phyloP scores from a whole-genome alignment of 2,329 filamentous ascomycete genomes.

The Aspergillus niger region DNA sequence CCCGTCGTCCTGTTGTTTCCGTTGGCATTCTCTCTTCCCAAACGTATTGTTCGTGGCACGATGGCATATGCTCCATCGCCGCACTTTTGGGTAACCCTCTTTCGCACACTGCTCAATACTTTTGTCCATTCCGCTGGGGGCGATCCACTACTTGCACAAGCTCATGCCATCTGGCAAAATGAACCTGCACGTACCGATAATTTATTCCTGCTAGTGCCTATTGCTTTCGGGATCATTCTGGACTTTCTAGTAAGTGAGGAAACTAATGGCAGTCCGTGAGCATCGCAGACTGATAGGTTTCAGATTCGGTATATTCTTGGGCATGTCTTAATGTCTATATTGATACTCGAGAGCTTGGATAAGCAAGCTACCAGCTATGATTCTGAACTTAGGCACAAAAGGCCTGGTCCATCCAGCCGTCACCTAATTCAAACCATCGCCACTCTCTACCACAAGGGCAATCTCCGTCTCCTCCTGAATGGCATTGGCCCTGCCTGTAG shows the following conservation, averaged over 20 bases:
- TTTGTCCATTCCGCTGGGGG: slow-evolving; percentile 10
- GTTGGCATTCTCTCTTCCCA: no score
- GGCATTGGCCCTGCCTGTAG: background rate
- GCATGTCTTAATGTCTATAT: background rate
- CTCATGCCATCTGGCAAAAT: background rate
- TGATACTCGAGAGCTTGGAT: slow-evolving; percentile 5
- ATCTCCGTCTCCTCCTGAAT: background rate
- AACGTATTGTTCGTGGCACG: no score
- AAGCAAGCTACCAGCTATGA: no score
- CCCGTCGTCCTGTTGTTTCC: no score
- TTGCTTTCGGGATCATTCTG: background rate
- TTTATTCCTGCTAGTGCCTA: background rate
- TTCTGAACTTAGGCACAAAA: background rate
- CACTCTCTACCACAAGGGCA: background rate
- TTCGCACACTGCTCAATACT: slow-evolving; percentile 4
- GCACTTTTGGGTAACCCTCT: background rate
- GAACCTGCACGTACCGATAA: background rate
- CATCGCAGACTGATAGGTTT: no score
- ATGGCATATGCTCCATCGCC: no score
- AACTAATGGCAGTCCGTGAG: no score
- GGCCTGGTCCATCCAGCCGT: background rate
- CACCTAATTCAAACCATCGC: background rate
- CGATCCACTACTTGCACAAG: slow-evolving; percentile 5
- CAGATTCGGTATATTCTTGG: slow-evolving; percentile 5
- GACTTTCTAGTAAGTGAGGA: background rate